Base-by-base conservation (phyloP, 148 eudicot species). In the Arbutus unedo region DNA sequence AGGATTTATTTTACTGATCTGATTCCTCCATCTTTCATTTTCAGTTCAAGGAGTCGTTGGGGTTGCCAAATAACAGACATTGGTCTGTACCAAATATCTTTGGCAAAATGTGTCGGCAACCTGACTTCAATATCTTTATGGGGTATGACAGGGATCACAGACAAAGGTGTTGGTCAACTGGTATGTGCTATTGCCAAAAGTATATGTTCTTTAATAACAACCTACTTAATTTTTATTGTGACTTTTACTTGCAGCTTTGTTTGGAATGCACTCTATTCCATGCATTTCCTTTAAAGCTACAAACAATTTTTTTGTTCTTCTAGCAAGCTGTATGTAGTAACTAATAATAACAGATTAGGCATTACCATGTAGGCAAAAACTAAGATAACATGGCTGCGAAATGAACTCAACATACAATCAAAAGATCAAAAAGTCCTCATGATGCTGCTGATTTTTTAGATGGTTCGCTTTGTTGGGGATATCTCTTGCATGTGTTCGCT, bases 41-140 rank as follows among this genome's bases (percentile, higher is more conserved):
- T 67, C 92, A 96, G 99, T 83, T 93, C 99, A 43, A 94, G 93
- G 90, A 94, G 98, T 86, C 85, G 97, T 21, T 94, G 98, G 99
- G 99, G 96, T 50, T 96, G 98, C 86, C 98, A 93, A 85, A 94
- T 96, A 80, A 94, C 99, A 74, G 99, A 96, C 83, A 64, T 83
- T 66, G 99, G 99, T n/a, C 82, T 96, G 49, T 82, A 82, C 76
- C 93, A 91, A 85, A 83, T 96, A 83, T 93, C 97, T 15, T 71
- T 82, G 79, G 97, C 99, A 2, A 90, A 90, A 48, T 96, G 99
- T 85, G 81, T 91, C 76, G 59, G 86, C 81, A 93, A 94, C 74
- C 85, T 96, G 88, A 91, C 93, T 75, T 94, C 98, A 0, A 78
- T 96, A 81, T 96, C 99, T 71, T 75, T 94, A 8, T 96, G 98